These are phyloP conservation scores for Lunularia cruciata DNA, from an alignment of 225 moss, liverwort and hornwort genomes.

Conservation along the genomic window DNA sequence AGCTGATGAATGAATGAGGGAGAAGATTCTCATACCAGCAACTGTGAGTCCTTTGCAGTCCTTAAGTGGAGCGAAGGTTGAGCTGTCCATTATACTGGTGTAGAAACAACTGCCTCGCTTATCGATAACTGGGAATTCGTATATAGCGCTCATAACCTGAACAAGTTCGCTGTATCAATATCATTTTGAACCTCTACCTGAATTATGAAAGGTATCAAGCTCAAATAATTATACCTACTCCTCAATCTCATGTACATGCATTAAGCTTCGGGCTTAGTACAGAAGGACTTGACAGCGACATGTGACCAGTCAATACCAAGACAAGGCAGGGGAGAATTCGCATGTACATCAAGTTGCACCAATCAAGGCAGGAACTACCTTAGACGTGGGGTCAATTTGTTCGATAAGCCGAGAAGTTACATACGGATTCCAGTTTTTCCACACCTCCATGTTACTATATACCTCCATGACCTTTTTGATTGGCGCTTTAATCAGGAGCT, in stretches of 20 bases:
- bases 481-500: constrained; percentile 49
- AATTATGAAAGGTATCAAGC: no score
- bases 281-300: no score
- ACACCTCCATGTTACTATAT: constrained; percentile 47
- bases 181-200: no score
- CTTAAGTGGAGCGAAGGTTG: constrained; percentile 25
- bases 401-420: constrained; percentile 45
- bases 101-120: constrained; percentile 50
- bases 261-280: no score
- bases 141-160: constrained; percentile 46
- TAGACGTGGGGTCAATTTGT: constrained; percentile 40
- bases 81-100: constrained; percentile 41
- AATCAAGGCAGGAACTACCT: constrained; percentile 27
- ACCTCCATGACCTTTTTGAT: constrained; percentile 53
- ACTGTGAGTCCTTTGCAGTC: constrained; percentile 40
- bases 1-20: background rate
- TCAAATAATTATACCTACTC: no score
- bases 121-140: constrained; percentile 51
- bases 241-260: background rate
- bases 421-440: constrained; percentile 53
- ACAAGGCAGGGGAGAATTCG: no score
- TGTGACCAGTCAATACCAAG: no score
- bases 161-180: background rate
- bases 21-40: constrained; percentile 31
- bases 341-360: no score